These are phyloP conservation scores for Suhomyces kilbournensis DNA, from an alignment of 805 yeast genomes.

Conservation along the genomic window DNA sequence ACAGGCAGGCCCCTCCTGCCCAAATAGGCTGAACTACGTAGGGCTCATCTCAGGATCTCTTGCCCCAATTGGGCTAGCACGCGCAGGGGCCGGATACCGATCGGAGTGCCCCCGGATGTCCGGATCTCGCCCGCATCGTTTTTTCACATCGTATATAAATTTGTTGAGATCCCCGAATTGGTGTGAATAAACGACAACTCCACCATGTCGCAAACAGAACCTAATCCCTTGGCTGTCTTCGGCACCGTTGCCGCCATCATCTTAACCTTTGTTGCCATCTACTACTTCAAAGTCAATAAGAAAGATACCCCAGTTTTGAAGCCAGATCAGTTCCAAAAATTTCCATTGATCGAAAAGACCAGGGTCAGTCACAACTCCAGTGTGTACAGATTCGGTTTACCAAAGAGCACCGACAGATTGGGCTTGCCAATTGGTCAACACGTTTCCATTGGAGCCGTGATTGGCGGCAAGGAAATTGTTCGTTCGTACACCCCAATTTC, in stretches of 20 bases:
- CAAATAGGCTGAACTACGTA: background rate
- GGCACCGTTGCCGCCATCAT: constrained; percentile 40
- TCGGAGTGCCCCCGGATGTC: background rate
- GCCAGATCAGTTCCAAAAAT: constrained; percentile 67
- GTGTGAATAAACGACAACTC: background rate
- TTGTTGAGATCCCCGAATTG: background rate
- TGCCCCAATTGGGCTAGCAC: background rate
- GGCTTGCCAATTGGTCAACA: constrained; percentile 96
- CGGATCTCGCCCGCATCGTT: background rate
- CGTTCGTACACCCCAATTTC: constrained; percentile 92
- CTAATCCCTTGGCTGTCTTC: constrained; percentile 39
- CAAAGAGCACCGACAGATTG: constrained; percentile 65
- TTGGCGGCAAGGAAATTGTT: constrained; percentile 75
- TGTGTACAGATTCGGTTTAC: constrained; percentile 79
- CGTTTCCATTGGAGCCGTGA: constrained; percentile 70
- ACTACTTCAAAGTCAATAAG: constrained; percentile 32
- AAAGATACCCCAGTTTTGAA: constrained; percentile 53
- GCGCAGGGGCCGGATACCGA: background rate
- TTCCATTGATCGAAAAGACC: constrained; percentile 76
- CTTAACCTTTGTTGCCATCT: constrained; percentile 29
- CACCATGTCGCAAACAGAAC: constrained; percentile 29
- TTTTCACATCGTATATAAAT: background rate
- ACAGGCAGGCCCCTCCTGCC: background rate
- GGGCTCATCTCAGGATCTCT: background rate
- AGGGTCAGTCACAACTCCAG: constrained; percentile 78